A percentile compares a stretch with the other conserved stretches of the same genome.
Evolutionary conservation across 2,329 filamentous ascomycete genomes (phyloP).

Genomic region (Magnaporthiopsis rhizophila): DNA sequence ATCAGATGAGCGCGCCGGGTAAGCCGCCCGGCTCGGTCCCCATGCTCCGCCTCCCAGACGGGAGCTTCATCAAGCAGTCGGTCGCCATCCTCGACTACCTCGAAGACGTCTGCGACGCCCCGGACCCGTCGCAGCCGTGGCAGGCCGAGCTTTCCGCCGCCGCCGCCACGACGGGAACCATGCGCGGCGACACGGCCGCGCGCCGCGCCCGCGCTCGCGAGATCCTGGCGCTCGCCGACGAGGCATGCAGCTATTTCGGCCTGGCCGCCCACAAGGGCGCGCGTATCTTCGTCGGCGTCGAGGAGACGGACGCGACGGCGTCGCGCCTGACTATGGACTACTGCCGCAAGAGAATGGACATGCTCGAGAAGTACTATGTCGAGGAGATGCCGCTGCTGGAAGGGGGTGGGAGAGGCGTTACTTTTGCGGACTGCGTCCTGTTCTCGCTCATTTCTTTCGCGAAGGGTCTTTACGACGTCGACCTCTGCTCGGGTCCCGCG

Average conservation of each 20-base stretch:
- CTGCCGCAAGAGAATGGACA: not conserved
- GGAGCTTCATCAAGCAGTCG: not conserved
- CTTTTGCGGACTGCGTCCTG: not conserved
- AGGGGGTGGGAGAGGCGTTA: not conserved
- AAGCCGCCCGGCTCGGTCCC: not conserved
- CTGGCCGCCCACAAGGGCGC: not conserved
- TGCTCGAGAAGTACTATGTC: not conserved
- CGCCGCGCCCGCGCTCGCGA: not conserved
- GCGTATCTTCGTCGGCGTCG: not conserved
- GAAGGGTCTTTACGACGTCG: not conserved
- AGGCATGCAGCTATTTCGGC: not conserved
- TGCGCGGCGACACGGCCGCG: not conserved
- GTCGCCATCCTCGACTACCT: constrained; percentile 3
- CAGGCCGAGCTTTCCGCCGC: not conserved
- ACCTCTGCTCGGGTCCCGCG: not conserved
- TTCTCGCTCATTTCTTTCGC: not conserved
- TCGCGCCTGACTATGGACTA: not conserved
- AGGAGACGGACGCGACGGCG: not conserved
- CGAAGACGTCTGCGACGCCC: not conserved
- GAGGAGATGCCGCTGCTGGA: not conserved
- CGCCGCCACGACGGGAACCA: not conserved
- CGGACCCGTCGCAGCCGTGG: not conserved
- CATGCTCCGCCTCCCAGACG: not conserved
- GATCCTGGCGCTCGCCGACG: not conserved
- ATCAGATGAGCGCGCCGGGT: not conserved